Evolutionary conservation across 1,139 yeast genomes (phyloP), one percentile per base, ranked within the genome.

Genomic region (Protomyces arabidopsidicola): DNA sequence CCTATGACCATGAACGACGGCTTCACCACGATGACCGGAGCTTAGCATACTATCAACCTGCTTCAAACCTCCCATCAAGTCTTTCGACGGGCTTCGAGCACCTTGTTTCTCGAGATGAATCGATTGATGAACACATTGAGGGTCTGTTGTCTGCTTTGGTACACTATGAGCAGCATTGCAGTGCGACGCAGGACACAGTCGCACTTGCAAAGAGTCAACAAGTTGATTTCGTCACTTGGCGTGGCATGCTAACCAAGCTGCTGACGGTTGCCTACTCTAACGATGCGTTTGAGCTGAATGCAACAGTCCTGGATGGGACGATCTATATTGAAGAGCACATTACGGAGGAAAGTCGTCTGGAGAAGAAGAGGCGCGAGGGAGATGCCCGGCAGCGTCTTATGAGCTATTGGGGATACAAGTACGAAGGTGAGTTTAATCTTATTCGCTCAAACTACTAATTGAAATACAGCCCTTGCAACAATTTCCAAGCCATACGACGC

Each of bases 221-320:
- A 22, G 57, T 56, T 20, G 90, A 90, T 70, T 80, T 93, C 45
- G 78, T 93, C 52, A 85, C 97, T 0, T 89, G 89, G 81, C 79
- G 98, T 69, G 97, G 97, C 0, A 76, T 89, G 53, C 83, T 91
- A 84, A 72, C 91, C 53, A 82, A 81, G 68, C 72, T 90, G 27
- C 76, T 90, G 74, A 77, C 84, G 2, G 75, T 87, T 42, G 90
- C 90, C 0, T 84, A 81, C 70, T 80, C 81, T 63, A 75, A 77
- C 48, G 87, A 87, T 65, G 81, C 82, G n/a, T 75, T 90, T 18
- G 84, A 83, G 67, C 76, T 88, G 64, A 84, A 88, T 67, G 75
- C 88, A 8, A 82, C 79, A 5, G 77, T 78, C 34, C 90, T 48
- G 71, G 73, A 68, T 53, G 73, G 70, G 68, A 73, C 71, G 65